Percentiles rank a stretch among this genome's conserved stretches.
phyloP scores from a whole-genome alignment of 768 basidiomycete genomes.

The Pilatotrama ljubarskyi region DNA sequence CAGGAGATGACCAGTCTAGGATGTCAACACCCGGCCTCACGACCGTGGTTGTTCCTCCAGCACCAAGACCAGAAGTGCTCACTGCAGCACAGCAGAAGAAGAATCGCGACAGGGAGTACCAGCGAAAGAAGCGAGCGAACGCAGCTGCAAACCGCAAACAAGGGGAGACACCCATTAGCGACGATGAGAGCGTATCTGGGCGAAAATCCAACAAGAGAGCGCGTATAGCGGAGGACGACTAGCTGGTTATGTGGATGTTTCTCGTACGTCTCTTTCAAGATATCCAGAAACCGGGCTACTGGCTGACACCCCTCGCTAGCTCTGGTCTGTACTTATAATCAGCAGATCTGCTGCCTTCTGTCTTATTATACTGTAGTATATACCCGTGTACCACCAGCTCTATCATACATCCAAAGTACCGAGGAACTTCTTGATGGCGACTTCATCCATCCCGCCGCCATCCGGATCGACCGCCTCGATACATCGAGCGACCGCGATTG shows the following conservation, averaged over 20 bases:
- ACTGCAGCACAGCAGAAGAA: constrained; percentile 76
- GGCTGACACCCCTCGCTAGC: background rate
- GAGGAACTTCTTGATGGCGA: constrained; percentile 53
- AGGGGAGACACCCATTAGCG: constrained; percentile 58
- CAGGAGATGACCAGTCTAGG: constrained; percentile 66
- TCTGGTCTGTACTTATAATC: background rate
- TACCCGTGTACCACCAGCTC: background rate
- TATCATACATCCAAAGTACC: constrained; percentile 43
- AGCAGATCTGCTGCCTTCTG: background rate
- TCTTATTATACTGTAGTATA: constrained; percentile 15
- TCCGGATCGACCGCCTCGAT: constrained; percentile 83
- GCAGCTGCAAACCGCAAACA: constrained; percentile 56
- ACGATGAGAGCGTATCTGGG: constrained; percentile 62
- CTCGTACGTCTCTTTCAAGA: background rate
- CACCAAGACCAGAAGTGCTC: constrained; percentile 64
- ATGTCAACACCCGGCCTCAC: constrained; percentile 72
- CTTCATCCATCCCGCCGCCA: constrained; percentile 60
- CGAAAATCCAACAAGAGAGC: constrained; percentile 69
- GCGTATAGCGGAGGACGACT: constrained; percentile 68
- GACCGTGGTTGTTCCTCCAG: constrained; percentile 77
- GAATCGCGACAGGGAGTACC: constrained; percentile 78
- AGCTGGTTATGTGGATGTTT: constrained; percentile 10
- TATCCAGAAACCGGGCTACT: background rate
- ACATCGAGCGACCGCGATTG: constrained; percentile 73
- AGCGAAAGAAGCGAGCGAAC: constrained; percentile 70